Evolutionary conservation across 2,329 filamentous ascomycete species (phyloP).

Genomic region (Reticulascus tulasneorum): DNA sequence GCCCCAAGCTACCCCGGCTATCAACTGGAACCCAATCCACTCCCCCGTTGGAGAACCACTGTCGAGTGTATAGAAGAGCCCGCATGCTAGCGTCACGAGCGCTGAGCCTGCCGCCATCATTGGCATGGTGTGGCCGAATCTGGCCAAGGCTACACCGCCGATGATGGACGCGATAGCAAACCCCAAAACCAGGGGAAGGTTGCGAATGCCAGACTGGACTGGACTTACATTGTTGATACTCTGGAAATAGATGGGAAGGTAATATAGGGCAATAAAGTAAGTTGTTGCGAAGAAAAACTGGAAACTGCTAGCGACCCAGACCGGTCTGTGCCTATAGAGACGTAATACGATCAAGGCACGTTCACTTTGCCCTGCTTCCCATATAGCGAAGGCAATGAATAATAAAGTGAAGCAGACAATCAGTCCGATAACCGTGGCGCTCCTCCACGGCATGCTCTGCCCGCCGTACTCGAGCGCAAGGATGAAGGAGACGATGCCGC

Average conservation of each 20-base stretch:
- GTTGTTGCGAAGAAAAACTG: constrained; percentile 35
- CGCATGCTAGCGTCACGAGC: constrained; percentile 29
- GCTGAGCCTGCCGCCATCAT: constrained; percentile 22
- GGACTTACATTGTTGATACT: constrained; percentile 23
- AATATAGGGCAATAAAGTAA: constrained; percentile 39
- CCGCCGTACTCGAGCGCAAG: constrained; percentile 45
- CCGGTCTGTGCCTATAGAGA: constrained; percentile 36
- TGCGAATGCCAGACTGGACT: constrained; percentile 25
- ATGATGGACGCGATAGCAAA: constrained; percentile 20
- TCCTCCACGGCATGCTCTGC: constrained; percentile 37
- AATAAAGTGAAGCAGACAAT: constrained; percentile 22
- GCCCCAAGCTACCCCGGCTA: constrained; percentile 38
- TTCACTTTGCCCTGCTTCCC: constrained; percentile 39
- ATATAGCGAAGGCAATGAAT: constrained; percentile 28
- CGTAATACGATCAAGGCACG: constrained; percentile 39
- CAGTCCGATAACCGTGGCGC: constrained; percentile 37
- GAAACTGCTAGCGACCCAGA: constrained; percentile 32
- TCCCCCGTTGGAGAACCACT: constrained; percentile 22
- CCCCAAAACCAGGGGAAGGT: constrained; percentile 26
- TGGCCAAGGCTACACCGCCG: constrained; percentile 31
- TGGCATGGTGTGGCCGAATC: constrained; percentile 33
- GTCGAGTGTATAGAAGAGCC: constrained; percentile 32
- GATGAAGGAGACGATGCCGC: constrained; percentile 38
- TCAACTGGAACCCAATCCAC: constrained; percentile 44
- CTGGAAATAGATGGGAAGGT: constrained; percentile 39